Conservation (phyloP, 371 early-diverging fungal species). For the Mucor sp. region DNA sequence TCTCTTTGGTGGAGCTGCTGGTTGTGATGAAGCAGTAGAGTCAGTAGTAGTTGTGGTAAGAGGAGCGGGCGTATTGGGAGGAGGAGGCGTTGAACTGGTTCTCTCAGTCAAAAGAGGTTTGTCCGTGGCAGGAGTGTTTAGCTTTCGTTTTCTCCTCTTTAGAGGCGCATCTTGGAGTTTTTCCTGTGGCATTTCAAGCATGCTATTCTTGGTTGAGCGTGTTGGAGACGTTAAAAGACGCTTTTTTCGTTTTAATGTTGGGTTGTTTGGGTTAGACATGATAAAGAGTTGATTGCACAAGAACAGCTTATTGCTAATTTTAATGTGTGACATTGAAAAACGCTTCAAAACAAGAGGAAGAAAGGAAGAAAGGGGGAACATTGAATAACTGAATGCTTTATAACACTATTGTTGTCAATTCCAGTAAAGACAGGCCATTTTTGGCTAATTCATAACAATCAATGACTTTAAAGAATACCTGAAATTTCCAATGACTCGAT, state of each 20-base stretch:
- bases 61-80: neutral
- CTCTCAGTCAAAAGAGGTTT: neutral
- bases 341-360: neutral
- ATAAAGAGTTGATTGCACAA: neutral
- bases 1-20: constrained; percentile 1
- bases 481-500: neutral
- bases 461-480: neutral
- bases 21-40: neutral
- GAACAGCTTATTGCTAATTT: neutral
- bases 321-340: constrained; percentile 4
- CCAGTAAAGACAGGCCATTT: neutral
- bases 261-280: neutral
- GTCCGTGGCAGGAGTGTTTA: neutral
- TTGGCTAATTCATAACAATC: neutral
- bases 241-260: neutral
- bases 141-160: neutral
- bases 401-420: neutral
- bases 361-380: neutral
- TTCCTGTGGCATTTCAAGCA: neutral
- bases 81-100: neutral
- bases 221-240: neutral
- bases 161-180: neutral
- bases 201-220: neutral
- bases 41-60: neutral
- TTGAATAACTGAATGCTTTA: neutral